Evolutionary conservation across 2,329 filamentous ascomycete genomes (phyloP), one percentile per base, ranked within the genome.

Genomic region (Falciphora oryzae): DNA sequence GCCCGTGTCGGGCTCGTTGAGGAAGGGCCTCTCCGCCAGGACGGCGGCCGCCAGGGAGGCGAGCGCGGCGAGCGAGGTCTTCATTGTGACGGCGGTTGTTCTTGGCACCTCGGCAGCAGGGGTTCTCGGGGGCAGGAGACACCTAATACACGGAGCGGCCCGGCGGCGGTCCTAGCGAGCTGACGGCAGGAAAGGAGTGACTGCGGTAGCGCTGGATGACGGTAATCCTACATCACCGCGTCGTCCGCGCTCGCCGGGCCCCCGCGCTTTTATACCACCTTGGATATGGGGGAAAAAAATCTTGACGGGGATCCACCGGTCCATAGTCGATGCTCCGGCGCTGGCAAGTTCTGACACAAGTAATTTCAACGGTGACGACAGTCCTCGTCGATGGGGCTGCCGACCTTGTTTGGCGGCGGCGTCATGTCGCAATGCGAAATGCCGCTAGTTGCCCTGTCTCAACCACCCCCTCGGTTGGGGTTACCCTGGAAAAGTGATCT

Each of bases 1-100:
- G 1, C 75, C 75, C 1, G 75, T 76, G 59, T 76, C 75, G 22
- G 74, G 73, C 68, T 75, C 75, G 63, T 77, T 75, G 44, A 76
- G 58, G 66, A 70, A 77, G 0, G 70, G 70, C 59, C 71, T 68
- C 38, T 69, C 73, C 35, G 74, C 75, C 5, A 73, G 66, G 61
- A 69, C 74, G 3, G 65, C 68, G 5, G 70, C 69, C 10, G 69
- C 68, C 35, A 77, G 64, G 18, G 56, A 25, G 22, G 56, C 56
- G 22, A 63, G 44, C 3, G 18, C 31, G n/a, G 56, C 14, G 25
- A 59, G 18, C 14, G 56, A 44, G 29, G 29, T n/a, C 56, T 59
- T 63, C 62, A 63, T 63, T 3, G 22, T 50, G 27, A 31, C n/a
- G 2, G 31, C n/a, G 58, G 57, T 3, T n/a, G n/a, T n/a, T n/a